These are phyloP conservation scores for Hypoxylon sp. DNA, from an alignment of 2,329 filamentous ascomycete species.

Conservation along the genomic window DNA sequence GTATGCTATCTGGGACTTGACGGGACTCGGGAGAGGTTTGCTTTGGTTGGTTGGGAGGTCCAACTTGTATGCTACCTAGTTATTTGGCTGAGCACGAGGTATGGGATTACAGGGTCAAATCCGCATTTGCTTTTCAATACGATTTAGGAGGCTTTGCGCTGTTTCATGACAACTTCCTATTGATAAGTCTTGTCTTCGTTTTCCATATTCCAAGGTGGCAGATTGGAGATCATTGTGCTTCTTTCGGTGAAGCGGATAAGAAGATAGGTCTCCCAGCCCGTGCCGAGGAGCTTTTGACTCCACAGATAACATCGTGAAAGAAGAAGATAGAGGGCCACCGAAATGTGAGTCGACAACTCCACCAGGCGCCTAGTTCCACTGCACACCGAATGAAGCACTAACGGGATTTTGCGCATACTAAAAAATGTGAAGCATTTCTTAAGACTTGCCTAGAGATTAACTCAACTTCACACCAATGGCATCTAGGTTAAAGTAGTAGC, in stretches of 20 bases:
- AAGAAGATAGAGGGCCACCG: neutral
- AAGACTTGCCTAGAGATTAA: neutral
- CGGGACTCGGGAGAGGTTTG: neutral
- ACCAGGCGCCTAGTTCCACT: neutral
- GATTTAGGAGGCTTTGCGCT: slow-evolving; percentile 15
- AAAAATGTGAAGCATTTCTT: neutral
- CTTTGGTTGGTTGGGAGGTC: slow-evolving; percentile 11
- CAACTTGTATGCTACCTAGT: slow-evolving; percentile 12
- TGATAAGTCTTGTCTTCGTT: neutral
- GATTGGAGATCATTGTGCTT: too few species aligned
- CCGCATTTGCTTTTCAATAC: slow-evolving; percentile 20
- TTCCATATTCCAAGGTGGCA: neutral
- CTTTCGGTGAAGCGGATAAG: too few species aligned
- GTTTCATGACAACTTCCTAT: neutral
- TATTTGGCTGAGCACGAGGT: slow-evolving; percentile 8
- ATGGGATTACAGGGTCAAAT: slow-evolving; percentile 9
- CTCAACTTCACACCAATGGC: neutral
- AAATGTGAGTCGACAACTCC: neutral
- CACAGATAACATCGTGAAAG: neutral
- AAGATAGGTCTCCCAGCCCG: too few species aligned
- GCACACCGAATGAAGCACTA: neutral
- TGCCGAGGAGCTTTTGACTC: neutral
- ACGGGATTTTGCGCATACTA: neutral
- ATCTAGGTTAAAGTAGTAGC: neutral
- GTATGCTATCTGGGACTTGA: neutral